A percentile compares a stretch with the other conserved stretches of the same genome.
Conservation (phyloP, 1,284 basidiomycete species). For the Puccinia sorghi region DNA sequence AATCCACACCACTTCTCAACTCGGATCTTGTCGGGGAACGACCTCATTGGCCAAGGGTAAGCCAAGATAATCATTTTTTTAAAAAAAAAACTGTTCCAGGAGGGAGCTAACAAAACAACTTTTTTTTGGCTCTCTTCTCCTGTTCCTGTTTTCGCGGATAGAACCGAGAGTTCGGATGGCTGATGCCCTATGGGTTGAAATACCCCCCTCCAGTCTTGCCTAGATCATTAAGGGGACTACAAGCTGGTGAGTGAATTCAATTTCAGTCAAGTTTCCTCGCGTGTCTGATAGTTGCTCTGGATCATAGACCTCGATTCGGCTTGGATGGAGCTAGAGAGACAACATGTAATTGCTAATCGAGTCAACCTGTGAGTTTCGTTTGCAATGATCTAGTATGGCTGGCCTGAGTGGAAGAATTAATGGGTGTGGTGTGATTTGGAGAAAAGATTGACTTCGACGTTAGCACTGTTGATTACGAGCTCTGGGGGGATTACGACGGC, state of each 20-base stretch:
- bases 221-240: conserved; percentile 33
- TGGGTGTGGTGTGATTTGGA: background rate
- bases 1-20: conserved; percentile 26
- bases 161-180: conserved; percentile 47
- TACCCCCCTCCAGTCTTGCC: conserved; percentile 45
- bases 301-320: conserved; percentile 46
- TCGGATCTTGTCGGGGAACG: conserved; percentile 2
- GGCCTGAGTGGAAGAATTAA: background rate
- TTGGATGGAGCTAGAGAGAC: conserved; percentile 46
- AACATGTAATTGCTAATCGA: conserved; percentile 44
- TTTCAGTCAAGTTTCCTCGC: background rate
- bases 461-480: conserved; percentile 43
- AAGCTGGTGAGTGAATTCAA: conserved; percentile 35
- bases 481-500: conserved; percentile 48
- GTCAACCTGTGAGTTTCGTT: conserved; percentile 36
- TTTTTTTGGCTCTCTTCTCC: too few relatives aligned
- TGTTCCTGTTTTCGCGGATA: background rate
- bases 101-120: too few relatives aligned
- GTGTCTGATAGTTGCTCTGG: background rate
- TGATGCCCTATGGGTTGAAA: conserved; percentile 33
- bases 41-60: conserved; percentile 43
- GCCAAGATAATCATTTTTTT: too few relatives aligned
- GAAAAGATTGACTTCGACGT: conserved; percentile 21
- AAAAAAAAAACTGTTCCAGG: background rate
- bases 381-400: background rate